Evolutionary conservation across 805 yeast genomes (phyloP).

Genomic region (Zygosaccharomyces pseudorouxii): DNA sequence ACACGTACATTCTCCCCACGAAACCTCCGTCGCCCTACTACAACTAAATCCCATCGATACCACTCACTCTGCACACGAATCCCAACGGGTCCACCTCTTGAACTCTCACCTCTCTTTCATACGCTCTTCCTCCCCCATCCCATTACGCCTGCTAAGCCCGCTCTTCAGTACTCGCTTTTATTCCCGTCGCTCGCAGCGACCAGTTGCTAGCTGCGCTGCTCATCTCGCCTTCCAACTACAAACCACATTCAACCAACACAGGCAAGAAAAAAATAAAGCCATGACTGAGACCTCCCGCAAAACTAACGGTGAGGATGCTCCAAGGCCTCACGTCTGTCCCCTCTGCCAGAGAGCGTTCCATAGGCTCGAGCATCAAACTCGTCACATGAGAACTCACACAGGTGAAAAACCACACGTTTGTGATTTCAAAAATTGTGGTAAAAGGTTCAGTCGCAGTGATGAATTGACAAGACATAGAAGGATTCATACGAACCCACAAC

Average conservation of each 20-base stretch:
- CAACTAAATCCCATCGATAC: too few species aligned
- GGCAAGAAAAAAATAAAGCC: neutral
- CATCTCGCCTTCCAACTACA: too few species aligned
- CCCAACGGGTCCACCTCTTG: too few species aligned
- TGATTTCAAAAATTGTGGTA: constrained; percentile 63
- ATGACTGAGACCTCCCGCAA: constrained; percentile 6
- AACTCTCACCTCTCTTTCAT: too few species aligned
- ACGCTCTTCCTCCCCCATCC: too few species aligned
- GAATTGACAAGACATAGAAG: constrained; percentile 70
- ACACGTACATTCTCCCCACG: too few species aligned
- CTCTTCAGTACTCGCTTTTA: too few species aligned
- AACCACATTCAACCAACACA: neutral
- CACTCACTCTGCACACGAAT: too few species aligned
- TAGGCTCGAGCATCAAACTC: constrained; percentile 70
- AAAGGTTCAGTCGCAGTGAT: constrained; percentile 64
- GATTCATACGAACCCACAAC: constrained; percentile 67
- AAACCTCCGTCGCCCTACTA: too few species aligned
- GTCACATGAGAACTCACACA: constrained; percentile 76
- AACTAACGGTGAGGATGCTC: constrained; percentile 26
- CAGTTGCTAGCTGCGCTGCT: too few species aligned
- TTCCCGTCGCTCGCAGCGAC: too few species aligned
- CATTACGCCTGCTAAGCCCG: too few species aligned
- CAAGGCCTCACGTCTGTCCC: constrained; percentile 67
- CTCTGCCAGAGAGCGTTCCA: constrained; percentile 72
- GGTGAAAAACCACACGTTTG: constrained; percentile 82